phyloP scores from a whole-genome alignment of 352 stramenopile species.

The Ophiocytium majus region DNA sequence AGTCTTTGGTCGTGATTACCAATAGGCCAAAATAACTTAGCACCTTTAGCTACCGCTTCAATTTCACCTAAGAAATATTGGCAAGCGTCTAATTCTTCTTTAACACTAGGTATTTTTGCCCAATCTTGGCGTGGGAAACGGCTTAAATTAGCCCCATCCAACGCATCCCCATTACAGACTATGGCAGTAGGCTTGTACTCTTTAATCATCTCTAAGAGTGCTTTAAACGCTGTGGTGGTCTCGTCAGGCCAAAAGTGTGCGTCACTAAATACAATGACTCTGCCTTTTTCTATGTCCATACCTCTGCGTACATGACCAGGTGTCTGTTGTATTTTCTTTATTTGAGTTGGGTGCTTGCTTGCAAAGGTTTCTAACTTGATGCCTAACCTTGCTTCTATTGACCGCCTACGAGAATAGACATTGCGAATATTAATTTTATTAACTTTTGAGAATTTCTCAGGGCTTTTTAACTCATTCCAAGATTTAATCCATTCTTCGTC shows the following conservation, averaged over 20 bases:
- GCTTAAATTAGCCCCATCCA: not conserved
- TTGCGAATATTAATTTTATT: too few species aligned
- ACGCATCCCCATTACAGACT: not conserved
- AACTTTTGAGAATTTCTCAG: too few species aligned
- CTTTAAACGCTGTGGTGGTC: not conserved
- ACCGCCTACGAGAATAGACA: too few species aligned
- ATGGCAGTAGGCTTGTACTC: not conserved
- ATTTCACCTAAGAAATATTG: not conserved
- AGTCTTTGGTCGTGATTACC: not conserved
- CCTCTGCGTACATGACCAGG: too few species aligned
- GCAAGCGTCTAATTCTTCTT: not conserved
- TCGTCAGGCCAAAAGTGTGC: slow-evolving; percentile 2
- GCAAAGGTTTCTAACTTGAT: too few species aligned
- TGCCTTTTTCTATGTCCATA: too few species aligned
- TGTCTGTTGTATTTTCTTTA: too few species aligned
- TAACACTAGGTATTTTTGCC: not conserved
- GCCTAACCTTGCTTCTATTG: too few species aligned
- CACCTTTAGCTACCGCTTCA: not conserved
- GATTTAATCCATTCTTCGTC: too few species aligned
- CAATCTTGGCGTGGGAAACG: not conserved
- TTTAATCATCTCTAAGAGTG: not conserved
- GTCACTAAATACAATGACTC: too few species aligned
- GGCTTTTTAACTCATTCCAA: too few species aligned
- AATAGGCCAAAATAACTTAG: not conserved
- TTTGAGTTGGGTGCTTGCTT: too few species aligned